Conservation (phyloP, 768 basidiomycete species). For the Pleurotus salmoneostramineus region DNA sequence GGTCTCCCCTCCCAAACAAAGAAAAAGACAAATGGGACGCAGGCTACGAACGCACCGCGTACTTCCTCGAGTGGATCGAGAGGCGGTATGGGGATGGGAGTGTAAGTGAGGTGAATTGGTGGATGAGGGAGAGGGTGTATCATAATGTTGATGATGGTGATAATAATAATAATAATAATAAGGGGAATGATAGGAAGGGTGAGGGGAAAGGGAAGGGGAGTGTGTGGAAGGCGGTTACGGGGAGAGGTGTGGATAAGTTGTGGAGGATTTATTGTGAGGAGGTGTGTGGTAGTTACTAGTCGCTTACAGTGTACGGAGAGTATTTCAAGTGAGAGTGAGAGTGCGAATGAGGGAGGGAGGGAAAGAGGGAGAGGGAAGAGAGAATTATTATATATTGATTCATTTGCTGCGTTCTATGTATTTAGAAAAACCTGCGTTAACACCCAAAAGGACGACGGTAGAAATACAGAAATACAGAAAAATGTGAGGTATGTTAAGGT, state of each 20-base stretch:
- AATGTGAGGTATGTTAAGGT: too few species aligned
- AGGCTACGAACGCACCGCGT: conserved; percentile 72
- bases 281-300: not conserved
- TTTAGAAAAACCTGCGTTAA: too few species aligned
- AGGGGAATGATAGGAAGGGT: too few species aligned
- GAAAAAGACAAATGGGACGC: conserved; percentile 56
- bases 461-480: too few species aligned
- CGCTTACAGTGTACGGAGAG: not conserved
- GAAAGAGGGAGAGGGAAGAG: not conserved
- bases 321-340: not conserved
- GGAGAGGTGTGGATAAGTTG: conserved; percentile 46
- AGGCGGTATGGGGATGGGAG: conserved; percentile 46
- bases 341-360: not conserved
- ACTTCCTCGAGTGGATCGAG: conserved; percentile 72
- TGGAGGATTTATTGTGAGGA: conserved; percentile 53
- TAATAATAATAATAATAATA: too few species aligned
- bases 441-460: too few species aligned
- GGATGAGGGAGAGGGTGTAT: conserved; percentile 46
- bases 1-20: conserved; percentile 40
- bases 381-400: too few species aligned
- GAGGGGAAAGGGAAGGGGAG: conserved; percentile 15
- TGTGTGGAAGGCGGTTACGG: conserved; percentile 51
- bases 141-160: conserved; percentile 14
- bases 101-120: conserved; percentile 54
- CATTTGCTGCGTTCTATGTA: too few species aligned